Base-by-base conservation (phyloP, 208 protist species). In the Wallacemonas rigidus region DNA sequence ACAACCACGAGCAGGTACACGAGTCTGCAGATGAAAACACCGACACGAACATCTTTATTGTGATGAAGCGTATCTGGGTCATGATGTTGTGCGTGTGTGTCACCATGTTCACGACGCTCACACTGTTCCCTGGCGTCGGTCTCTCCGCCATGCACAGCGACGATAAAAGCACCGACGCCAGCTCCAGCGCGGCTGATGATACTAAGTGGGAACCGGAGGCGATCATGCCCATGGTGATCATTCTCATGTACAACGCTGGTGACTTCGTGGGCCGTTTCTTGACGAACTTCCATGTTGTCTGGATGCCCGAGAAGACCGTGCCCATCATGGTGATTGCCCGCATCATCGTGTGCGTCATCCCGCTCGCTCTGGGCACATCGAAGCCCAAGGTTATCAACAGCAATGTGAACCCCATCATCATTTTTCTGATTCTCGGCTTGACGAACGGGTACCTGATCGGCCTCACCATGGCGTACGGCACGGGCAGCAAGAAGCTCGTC, bases 391-490 rank as follows among this genome's bases (percentile, higher is more conserved):
- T 80, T 7, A 84, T 84, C 56, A 77, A 84, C 71, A 77, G 70
- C 35, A 67, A 84, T 53, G 79, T 64, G 26, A 80, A 80, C 62
- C 79, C 79, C 12, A 84, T 84, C 51, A 65, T 80, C 14, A 68
- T 84, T 5, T 80, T 84, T 39, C 50, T 84, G 2, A 43, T 84
- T 43, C 75, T 84, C 12, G 79, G 79, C 2, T 40, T 74, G 38
- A 77, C 79, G 12, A 79, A 79, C 61, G 79, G 79, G 69, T 84
- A 84, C 64, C 56, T 84, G 38, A 74, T 80, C 41, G 79, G 75
- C 8, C 48, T 76, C 47, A 80, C 75, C 61, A 80, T 84, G 65
- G 79, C 74, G 11, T 84, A 79, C 58, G 71, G 77, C 44, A 77
- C 71, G 60, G 71, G 75, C 47, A 76, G 75, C 44, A 70, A 84